Conservation (phyloP, 2,329 filamentous ascomycete species). For the Phialophora tarda region DNA sequence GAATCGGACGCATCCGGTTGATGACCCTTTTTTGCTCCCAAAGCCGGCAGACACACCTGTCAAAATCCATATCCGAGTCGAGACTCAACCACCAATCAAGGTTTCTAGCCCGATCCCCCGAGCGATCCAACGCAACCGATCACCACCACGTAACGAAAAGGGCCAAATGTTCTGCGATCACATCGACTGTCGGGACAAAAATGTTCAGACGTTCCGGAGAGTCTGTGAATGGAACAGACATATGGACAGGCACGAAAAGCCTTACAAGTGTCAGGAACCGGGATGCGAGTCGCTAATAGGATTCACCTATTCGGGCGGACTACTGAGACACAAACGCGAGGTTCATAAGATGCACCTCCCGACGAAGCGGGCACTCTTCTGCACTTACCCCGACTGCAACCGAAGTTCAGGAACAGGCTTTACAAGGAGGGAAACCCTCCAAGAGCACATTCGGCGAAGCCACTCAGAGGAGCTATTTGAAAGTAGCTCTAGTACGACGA, state of each 20-base stretch:
- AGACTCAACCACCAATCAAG: background rate
- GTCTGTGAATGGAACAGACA: slow-evolving; percentile 98
- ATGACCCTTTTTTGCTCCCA: slow-evolving; percentile 4
- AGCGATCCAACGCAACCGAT: background rate
- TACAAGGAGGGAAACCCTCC: slow-evolving; percentile 89
- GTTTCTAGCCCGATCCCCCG: slow-evolving; percentile 17
- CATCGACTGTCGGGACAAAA: slow-evolving; percentile 69
- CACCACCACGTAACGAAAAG: slow-evolving; percentile 65
- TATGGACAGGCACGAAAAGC: slow-evolving; percentile 96
- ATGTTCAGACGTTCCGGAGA: slow-evolving; percentile 68
- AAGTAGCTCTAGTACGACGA: background rate
- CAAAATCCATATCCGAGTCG: background rate
- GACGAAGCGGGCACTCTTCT: slow-evolving; percentile 78
- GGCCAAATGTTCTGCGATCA: slow-evolving; percentile 80
- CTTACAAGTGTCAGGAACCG: slow-evolving; percentile 80
- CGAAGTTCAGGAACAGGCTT: slow-evolving; percentile 87
- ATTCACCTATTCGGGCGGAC: slow-evolving; percentile 91
- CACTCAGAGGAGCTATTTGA: slow-evolving; percentile 54
- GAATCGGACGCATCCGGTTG: slow-evolving; percentile 7
- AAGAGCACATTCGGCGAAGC: slow-evolving; percentile 92
- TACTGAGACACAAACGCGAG: slow-evolving; percentile 88
- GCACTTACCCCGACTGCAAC: slow-evolving; percentile 85
- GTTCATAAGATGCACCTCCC: slow-evolving; percentile 90
- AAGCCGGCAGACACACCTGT: background rate
- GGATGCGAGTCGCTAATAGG: slow-evolving; percentile 89